Evolutionary conservation across 1,284 basidiomycete genomes (phyloP).

Genomic region (Fomitopsis schrenkii): DNA sequence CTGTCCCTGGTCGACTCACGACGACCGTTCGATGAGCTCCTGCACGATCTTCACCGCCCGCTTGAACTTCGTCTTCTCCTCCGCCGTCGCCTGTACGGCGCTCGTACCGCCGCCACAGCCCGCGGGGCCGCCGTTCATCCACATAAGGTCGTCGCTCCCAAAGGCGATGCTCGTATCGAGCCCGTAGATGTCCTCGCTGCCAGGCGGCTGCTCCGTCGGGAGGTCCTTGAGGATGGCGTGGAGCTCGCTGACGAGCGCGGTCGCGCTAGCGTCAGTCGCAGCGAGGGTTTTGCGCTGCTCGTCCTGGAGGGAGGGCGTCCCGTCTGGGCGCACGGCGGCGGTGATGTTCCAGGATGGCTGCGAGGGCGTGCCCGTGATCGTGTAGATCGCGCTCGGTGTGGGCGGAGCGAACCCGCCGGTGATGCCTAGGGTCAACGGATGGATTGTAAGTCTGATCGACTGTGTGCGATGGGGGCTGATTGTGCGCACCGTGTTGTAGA

Average conservation of each 20-base stretch:
- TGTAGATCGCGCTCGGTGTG: conserved; percentile 51
- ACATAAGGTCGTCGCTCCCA: conserved; percentile 51
- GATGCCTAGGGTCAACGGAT: conserved; percentile 45
- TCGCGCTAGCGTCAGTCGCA: conserved; percentile 30
- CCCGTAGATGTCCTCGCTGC: conserved; percentile 67
- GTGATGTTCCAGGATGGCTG: conserved; percentile 39
- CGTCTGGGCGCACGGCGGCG: conserved; percentile 43
- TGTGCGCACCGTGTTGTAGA: conserved; percentile 30
- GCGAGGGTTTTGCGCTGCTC: conserved; percentile 41
- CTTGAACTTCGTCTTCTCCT: conserved; percentile 60
- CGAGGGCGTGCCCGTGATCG: conserved; percentile 39
- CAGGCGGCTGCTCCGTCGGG: conserved; percentile 55
- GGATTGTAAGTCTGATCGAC: background rate
- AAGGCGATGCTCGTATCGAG: conserved; percentile 63
- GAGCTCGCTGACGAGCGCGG: conserved; percentile 50
- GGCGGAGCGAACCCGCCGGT: conserved; percentile 71
- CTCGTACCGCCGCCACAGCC: conserved; percentile 55
- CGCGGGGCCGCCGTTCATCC: conserved; percentile 58
- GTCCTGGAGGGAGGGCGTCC: conserved; percentile 40
- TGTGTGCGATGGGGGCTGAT: background rate
- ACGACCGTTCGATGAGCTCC: conserved; percentile 39
- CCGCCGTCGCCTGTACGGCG: conserved; percentile 45
- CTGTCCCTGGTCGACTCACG: background rate
- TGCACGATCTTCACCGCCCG: conserved; percentile 65
- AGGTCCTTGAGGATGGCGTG: conserved; percentile 51